Percentiles rank a stretch among this genome's conserved stretches.
phyloP scores from a whole-genome alignment of 2,329 filamentous ascomycete genomes.

The Rasamsonia emersonii region DNA sequence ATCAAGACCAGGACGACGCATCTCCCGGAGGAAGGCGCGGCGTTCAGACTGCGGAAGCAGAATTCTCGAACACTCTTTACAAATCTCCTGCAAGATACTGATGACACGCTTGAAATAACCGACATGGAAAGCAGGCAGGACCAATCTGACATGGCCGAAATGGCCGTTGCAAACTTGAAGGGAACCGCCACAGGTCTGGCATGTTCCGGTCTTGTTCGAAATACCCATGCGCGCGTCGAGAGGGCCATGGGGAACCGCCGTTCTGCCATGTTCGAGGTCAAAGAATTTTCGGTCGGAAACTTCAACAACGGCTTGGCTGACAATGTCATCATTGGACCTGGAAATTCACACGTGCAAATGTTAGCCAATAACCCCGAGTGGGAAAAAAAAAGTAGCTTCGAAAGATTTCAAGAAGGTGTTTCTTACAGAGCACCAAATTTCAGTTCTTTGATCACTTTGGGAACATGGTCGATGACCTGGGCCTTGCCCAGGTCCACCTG shows the following conservation, averaged over 20 bases:
- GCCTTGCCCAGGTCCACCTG: conserved; percentile 57
- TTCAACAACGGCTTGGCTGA: conserved; percentile 89
- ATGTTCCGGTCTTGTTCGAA: conserved; percentile 71
- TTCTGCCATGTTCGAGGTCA: conserved; percentile 72
- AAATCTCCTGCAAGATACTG: conserved; percentile 86
- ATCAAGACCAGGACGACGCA: conserved; percentile 75
- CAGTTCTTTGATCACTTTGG: conserved; percentile 85
- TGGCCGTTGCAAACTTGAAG: conserved; percentile 86
- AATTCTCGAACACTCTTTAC: conserved; percentile 84
- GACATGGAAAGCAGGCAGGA: conserved; percentile 88
- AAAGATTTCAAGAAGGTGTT: conserved; percentile 4
- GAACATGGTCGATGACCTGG: conserved; percentile 80
- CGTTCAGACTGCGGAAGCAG: conserved; percentile 74
- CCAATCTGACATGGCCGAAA: conserved; percentile 86
- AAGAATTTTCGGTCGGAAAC: conserved; percentile 92
- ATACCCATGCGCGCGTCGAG: conserved; percentile 83
- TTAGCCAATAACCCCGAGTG: conserved; percentile 4
- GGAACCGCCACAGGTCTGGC: conserved; percentile 72
- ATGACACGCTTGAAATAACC: conserved; percentile 93
- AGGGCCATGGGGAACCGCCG: conserved; percentile 71
- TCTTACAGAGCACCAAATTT: conserved; percentile 85
- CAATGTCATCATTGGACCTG: conserved; percentile 85
- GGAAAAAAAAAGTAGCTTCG: background rate
- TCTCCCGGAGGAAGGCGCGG: conserved; percentile 65
- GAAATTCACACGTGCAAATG: conserved; percentile 1